Percentiles rank a stretch among this genome's conserved stretches.
Conservation (phyloP, 2,329 filamentous ascomycete species). For the Colletotrichum salicis region DNA sequence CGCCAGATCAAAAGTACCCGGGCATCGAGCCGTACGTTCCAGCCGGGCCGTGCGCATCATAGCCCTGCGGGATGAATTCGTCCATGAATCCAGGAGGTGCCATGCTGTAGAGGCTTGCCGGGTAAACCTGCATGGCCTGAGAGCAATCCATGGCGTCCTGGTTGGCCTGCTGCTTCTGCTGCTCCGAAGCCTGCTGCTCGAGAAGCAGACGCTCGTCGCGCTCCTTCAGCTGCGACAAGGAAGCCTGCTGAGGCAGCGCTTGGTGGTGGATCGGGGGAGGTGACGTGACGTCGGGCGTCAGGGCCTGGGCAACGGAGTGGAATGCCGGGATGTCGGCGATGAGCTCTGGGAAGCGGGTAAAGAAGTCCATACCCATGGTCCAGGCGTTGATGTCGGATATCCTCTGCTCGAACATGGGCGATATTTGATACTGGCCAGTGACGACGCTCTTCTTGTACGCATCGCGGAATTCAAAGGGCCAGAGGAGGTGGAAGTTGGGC, state of each 20-base stretch:
- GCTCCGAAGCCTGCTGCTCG: not conserved
- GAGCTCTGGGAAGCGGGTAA: conserved; percentile 42
- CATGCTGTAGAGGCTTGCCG: conserved; percentile 16
- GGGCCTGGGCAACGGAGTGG: conserved; percentile 15
- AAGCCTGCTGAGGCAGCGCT: conserved; percentile 22
- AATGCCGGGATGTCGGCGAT: conserved; percentile 44
- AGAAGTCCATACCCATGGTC: conserved; percentile 44
- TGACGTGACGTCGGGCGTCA: not conserved
- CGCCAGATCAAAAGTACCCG: conserved; percentile 5
- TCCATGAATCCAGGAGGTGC: conserved; percentile 8
- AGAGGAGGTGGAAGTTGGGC: conserved; percentile 39
- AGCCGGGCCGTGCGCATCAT: not conserved
- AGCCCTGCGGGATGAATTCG: conserved; percentile 10
- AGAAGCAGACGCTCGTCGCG: not conserved
- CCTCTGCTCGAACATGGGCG: conserved; percentile 40
- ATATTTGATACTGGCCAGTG: conserved; percentile 41
- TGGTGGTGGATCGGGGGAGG: not conserved
- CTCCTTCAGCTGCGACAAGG: conserved; percentile 8
- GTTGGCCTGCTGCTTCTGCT: not conserved
- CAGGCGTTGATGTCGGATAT: conserved; percentile 43
- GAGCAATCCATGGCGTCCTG: conserved; percentile 15
- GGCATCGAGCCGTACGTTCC: conserved; percentile 1
- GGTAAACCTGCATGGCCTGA: conserved; percentile 23
- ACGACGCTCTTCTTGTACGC: conserved; percentile 40
- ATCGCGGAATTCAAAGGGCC: conserved; percentile 41